Base-by-base conservation (phyloP, 2,329 filamentous ascomycete species). In the Sarocladium kiliense region DNA sequence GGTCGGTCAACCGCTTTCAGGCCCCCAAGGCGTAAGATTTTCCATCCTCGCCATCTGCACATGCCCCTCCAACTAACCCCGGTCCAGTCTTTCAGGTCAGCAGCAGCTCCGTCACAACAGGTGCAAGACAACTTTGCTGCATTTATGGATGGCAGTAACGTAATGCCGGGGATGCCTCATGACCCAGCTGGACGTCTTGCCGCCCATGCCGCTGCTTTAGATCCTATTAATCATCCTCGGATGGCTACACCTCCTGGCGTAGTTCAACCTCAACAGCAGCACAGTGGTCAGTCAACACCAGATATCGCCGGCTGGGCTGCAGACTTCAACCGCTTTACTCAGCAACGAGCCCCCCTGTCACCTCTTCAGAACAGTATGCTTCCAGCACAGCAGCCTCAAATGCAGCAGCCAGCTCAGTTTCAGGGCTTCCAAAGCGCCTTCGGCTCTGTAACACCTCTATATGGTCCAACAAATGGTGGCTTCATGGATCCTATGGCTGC, bases 111-210 rank as follows among this genome's bases (percentile, higher is more conserved):
- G 25, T 56, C 61, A 11, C 57, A 54, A 19, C 66, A 67, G 54
- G 64, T 57, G 16, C 65, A 66, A 23, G 61, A 71, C 61, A 63
- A 60, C 41, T 74, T 74, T 54, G 62, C 60, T 53, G 61, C 68
- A 37, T 74, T 74, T 57, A 66, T 73, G 60, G 63, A 67, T 45
- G 64, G 64, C 1, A 59, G 62, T 14, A 58, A 64, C 14, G 55
- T 58, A 32, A 51, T 71, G 42, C 61, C 67, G 2, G 65, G 64
- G 44, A 60, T 68, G 23, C 62, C 63, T 41, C 64, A 67, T 58
- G 66, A 71, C 51, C 65, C 70, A 3, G 68, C 70, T 10, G 64
- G 64, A 36, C 64, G 70, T 39, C 58, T 73, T 54, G 65, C 66
- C 32, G 66, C 64, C 11, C 69, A 72, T 54, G 66, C 70, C 18